These are phyloP conservation scores for Echites panduratus DNA, from an alignment of 257 asterid species.

Conservation along the genomic window DNA sequence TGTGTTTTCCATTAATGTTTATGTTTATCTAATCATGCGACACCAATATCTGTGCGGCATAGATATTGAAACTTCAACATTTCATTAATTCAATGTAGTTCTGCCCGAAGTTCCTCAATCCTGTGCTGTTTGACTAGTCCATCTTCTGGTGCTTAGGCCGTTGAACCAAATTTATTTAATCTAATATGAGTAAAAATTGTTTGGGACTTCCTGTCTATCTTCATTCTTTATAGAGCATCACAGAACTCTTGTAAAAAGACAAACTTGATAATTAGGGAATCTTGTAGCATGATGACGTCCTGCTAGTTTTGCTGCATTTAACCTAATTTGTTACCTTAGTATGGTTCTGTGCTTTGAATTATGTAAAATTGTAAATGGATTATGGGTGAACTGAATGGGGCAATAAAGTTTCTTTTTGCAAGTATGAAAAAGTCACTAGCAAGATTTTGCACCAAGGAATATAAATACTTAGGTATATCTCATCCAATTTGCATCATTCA, in stretches of 20 bases:
- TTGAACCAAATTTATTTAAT: neutral
- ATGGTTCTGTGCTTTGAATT: neutral
- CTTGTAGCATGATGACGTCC: neutral
- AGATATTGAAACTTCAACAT: neutral
- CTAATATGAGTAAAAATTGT: neutral
- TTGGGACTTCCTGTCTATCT: neutral
- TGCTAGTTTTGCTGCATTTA: neutral
- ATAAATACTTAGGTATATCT: no score
- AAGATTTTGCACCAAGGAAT: no score
- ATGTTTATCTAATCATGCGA: neutral
- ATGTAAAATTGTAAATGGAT: neutral
- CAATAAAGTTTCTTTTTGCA: no score
- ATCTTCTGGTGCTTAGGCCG: neutral
- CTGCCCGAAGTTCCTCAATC: neutral
- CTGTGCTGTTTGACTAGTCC: neutral
- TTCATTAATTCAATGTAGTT: neutral
- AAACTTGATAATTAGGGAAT: neutral
- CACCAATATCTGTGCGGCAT: neutral
- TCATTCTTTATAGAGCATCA: neutral
- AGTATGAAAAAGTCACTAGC: no score
- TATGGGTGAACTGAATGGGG: neutral
- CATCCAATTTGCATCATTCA: no score
- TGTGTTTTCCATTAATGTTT: neutral
- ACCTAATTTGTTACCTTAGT: neutral
- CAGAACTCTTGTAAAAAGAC: no score